phyloP scores from a whole-genome alignment of 805 yeast species.

The Ogataea paradorogensis region DNA sequence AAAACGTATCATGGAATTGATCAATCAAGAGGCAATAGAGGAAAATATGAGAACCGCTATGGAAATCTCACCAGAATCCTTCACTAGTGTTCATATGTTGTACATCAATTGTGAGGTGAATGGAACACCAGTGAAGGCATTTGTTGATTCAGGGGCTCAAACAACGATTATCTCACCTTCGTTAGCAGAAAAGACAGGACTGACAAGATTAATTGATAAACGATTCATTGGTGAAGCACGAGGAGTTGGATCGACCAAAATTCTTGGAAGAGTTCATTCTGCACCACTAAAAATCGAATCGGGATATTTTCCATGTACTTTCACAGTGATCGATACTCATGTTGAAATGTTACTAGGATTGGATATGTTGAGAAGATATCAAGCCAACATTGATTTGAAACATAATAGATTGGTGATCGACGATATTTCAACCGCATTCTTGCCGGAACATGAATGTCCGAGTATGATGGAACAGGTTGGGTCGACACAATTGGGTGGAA shows the following conservation, averaged over 20 bases:
- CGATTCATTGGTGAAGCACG: slow-evolving; percentile 79
- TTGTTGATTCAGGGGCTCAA: slow-evolving; percentile 97
- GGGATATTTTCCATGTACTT: slow-evolving; percentile 60
- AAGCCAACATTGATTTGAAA: slow-evolving; percentile 73
- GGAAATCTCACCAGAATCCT: slow-evolving; percentile 88
- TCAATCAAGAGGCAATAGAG: slow-evolving; percentile 69
- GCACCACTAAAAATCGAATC: slow-evolving; percentile 80
- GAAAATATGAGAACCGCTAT: slow-evolving; percentile 77
- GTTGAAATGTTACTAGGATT: slow-evolving; percentile 82
- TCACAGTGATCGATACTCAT: slow-evolving; percentile 67
- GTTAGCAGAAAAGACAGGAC: slow-evolving; percentile 69
- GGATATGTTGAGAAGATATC: slow-evolving; percentile 88
- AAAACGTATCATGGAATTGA: slow-evolving; percentile 60
- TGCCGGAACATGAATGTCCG: slow-evolving; percentile 71
- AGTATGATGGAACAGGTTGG: slow-evolving; percentile 24
- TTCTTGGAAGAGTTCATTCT: slow-evolving; percentile 82
- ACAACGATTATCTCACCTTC: slow-evolving; percentile 76
- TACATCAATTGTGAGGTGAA: slow-evolving; percentile 77
- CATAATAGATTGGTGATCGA: slow-evolving; percentile 65
- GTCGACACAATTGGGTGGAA: slow-evolving; percentile 35
- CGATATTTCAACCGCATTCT: slow-evolving; percentile 67
- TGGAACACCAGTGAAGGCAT: slow-evolving; percentile 79
- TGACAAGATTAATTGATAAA: slow-evolving; percentile 71
- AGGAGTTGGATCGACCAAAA: slow-evolving; percentile 84
- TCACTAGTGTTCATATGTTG: slow-evolving; percentile 79